Percentiles rank a stretch among this genome's conserved stretches.
Evolutionary conservation across 164 flowering plant genomes (phyloP).

Genomic region (Sextonia rubra): DNA sequence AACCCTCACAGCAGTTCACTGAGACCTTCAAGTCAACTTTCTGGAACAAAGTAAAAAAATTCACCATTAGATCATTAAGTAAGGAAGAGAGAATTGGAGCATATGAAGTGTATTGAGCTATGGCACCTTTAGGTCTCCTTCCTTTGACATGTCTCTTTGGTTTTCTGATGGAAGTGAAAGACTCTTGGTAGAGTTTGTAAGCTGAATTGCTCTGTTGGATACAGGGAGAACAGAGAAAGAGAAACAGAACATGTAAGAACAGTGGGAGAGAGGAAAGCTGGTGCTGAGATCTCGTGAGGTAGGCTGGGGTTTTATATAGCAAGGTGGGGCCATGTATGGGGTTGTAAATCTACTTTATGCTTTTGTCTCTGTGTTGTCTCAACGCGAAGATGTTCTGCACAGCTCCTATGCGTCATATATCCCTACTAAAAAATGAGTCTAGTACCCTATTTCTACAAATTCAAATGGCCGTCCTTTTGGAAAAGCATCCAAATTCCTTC

Average conservation of each 20-base stretch:
- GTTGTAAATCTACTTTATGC: neutral
- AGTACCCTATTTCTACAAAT: neutral
- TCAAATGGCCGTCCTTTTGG: no score
- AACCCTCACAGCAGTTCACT: conserved; percentile 57
- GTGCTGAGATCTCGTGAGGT: neutral
- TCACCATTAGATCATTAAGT: conserved; percentile 6
- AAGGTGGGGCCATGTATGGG: neutral
- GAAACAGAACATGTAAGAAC: neutral
- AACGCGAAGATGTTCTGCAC: conserved; percentile 7
- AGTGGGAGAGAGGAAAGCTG: conserved; percentile 8
- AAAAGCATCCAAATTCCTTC: neutral
- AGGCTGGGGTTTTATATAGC: neutral
- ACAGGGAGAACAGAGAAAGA: neutral
- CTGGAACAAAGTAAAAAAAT: conserved; percentile 28
- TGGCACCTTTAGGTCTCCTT: conserved; percentile 22
- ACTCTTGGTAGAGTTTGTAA: neutral
- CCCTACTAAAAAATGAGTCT: neutral
- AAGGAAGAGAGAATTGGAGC: neutral
- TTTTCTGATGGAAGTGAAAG: neutral
- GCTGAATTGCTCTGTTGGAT: neutral
- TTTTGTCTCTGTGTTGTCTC: neutral
- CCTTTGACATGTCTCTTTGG: conserved; percentile 18
- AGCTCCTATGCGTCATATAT: neutral
- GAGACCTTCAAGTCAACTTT: conserved; percentile 50
- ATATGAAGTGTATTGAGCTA: neutral